Conservation (phyloP, 106 monocot genomes). For the Amphibolis antarctica region DNA sequence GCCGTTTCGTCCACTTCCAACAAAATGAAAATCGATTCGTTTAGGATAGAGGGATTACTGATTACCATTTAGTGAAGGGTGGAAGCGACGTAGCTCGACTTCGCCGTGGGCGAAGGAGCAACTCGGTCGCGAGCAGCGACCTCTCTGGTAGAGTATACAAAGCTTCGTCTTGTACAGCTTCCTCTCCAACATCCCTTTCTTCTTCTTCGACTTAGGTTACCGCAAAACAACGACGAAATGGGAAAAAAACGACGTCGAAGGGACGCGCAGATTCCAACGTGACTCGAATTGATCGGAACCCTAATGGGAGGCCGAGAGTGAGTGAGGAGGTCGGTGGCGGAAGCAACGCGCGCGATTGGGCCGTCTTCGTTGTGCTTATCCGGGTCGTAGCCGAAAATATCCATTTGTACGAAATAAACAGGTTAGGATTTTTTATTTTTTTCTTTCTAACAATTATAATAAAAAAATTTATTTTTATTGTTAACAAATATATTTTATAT, state of each 20-base stretch:
- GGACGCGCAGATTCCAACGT: not conserved
- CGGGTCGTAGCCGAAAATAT: no score
- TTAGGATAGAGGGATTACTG: not conserved
- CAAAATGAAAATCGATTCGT: not conserved
- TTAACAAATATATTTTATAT: no score
- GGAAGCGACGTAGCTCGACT: slow-evolving; percentile 21
- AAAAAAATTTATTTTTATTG: no score
- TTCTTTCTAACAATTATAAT: no score
- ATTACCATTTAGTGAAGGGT: slow-evolving; percentile 12
- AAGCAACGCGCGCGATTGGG: no score
- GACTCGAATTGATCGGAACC: no score
- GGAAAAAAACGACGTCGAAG: not conserved
- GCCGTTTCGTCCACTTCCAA: no score
- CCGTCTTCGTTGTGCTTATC: no score
- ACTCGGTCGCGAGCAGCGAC: slow-evolving; percentile 23
- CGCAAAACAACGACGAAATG: not conserved
- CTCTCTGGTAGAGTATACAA: slow-evolving; percentile 25
- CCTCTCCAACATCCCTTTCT: slow-evolving; percentile 14
- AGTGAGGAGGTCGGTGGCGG: no score
- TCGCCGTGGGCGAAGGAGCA: slow-evolving; percentile 33
- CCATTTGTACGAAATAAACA: no score
- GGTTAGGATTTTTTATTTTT: no score
- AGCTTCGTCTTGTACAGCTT: slow-evolving; percentile 35
- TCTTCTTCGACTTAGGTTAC: not conserved
- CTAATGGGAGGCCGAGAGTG: no score